Evolutionary conservation across 495 filamentous ascomycete species (phyloP), one percentile per base, ranked within the genome.

Genomic region (Aspergillus bertholletiae): DNA sequence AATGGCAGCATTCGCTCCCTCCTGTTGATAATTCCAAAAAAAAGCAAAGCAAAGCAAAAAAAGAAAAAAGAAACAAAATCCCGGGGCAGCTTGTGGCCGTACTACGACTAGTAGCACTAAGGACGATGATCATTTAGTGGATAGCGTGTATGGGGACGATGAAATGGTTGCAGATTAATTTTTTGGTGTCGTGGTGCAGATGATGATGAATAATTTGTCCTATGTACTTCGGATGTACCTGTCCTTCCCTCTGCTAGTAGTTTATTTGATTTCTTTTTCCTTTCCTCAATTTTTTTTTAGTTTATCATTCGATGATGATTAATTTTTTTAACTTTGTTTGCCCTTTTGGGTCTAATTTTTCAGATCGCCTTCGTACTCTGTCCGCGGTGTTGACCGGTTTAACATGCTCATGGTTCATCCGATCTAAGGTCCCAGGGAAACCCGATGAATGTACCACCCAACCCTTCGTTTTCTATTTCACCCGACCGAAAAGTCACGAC

Each of bases 1-100:
- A 50, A 67, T 70, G 68, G 62, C 54, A 54, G 52, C 49, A 23
- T 46, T 51, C 51, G 46, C 54, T 60, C 34, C 39, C 49, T 27
- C 27, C n/a, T n/a, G n/a, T n/a, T n/a, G n/a, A n/a, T 37, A 54
- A 17, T 54, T 17, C 40, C 35, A 22, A 37, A 3, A 28, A 52
- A 49, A 49, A 49, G 13, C 22, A 46, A 15, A 26, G 39, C 5
- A n/a, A 32, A 50, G 18, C 12, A 17, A 18, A 24, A 18, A 6
- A 17, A 17, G 20, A 24, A 15, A 28, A 26, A 50, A 50, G 13
- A 49, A 21, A 32, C 6, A 45, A 53, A 53, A 47, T 39, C 47
- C 41, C n/a, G 53, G 52, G 46, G 40, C 17, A 37, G 26, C 35
- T 49, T 55, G 56, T n/a, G n/a, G n/a, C n/a, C n/a, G n/a, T n/a